These are phyloP conservation scores for Beauveria sp. DNA, from an alignment of 2,329 filamentous ascomycete genomes.

Conservation along the genomic window DNA sequence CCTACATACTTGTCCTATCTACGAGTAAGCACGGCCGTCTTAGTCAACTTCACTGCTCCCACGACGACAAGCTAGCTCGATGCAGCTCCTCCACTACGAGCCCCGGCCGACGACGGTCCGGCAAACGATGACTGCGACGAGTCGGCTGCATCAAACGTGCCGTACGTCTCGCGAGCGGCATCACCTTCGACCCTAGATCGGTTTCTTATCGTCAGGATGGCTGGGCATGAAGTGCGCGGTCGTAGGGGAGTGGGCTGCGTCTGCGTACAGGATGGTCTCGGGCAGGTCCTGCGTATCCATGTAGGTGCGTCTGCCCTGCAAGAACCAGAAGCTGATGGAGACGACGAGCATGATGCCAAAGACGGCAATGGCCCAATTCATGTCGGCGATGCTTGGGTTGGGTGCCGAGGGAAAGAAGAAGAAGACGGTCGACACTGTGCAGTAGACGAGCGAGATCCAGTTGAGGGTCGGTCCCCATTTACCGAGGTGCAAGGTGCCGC, in stretches of 20 bases:
- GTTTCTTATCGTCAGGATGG: constrained; percentile 9
- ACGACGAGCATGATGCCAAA: constrained; percentile 48
- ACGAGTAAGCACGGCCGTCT: neutral
- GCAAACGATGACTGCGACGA: neutral
- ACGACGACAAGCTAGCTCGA: neutral
- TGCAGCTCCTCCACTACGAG: neutral
- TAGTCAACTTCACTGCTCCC: neutral
- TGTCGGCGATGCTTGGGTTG: constrained; percentile 37
- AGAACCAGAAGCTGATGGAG: constrained; percentile 41
- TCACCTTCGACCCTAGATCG: constrained; percentile 1
- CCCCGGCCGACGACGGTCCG: neutral
- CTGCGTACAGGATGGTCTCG: constrained; percentile 14
- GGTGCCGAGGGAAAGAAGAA: constrained; percentile 45
- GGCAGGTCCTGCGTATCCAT: constrained; percentile 17
- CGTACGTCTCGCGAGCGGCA: neutral
- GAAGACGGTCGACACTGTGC: constrained; percentile 43
- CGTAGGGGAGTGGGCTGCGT: neutral
- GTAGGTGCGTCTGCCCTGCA: constrained; percentile 33
- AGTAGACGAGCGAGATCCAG: constrained; percentile 44
- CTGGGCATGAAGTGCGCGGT: neutral
- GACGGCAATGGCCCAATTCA: constrained; percentile 51
- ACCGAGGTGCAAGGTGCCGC: constrained; percentile 37
- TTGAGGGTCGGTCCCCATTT: constrained; percentile 35
- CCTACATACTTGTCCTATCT: neutral
- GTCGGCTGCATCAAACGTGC: neutral